phyloP scores from a whole-genome alignment of 148 eudicot genomes.

The Selenicereus undatus region DNA sequence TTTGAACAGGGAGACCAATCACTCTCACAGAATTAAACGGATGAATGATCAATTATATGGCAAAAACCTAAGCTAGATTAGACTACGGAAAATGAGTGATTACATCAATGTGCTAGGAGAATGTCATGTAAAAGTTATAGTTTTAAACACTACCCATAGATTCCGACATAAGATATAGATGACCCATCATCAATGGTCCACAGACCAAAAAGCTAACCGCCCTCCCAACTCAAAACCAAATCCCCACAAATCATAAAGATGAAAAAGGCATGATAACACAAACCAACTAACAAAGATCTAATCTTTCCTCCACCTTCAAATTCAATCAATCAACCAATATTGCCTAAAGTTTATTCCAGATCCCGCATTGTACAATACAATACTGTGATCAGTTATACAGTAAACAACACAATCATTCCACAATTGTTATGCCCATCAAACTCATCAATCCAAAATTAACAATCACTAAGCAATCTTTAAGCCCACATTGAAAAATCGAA shows the following conservation, averaged over 20 bases:
- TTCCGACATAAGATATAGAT: conserved; percentile 13
- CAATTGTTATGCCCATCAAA: neutral
- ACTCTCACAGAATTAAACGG: neutral
- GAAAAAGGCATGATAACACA: neutral
- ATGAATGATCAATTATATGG: neutral
- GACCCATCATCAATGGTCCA: conserved; percentile 32
- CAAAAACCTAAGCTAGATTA: neutral
- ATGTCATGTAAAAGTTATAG: neutral
- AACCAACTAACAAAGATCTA: neutral
- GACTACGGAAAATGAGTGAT: neutral
- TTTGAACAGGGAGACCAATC: neutral
- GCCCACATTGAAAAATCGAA: neutral
- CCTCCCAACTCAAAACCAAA: conserved; percentile 2
- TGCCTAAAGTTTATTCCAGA: neutral
- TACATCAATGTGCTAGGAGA: neutral
- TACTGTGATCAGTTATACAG: neutral
- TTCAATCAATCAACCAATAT: neutral
- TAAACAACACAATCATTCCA: neutral
- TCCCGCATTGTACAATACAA: neutral
- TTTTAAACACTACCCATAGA: conserved; percentile 10
- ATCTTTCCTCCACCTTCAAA: neutral
- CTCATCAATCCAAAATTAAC: conserved; percentile 12
- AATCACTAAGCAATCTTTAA: neutral
- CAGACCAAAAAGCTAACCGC: conserved; percentile 12
- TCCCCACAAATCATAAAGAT: neutral